Conservation (phyloP, 2,329 filamentous ascomycete species). For the Colletotrichum lindemuthianum region DNA sequence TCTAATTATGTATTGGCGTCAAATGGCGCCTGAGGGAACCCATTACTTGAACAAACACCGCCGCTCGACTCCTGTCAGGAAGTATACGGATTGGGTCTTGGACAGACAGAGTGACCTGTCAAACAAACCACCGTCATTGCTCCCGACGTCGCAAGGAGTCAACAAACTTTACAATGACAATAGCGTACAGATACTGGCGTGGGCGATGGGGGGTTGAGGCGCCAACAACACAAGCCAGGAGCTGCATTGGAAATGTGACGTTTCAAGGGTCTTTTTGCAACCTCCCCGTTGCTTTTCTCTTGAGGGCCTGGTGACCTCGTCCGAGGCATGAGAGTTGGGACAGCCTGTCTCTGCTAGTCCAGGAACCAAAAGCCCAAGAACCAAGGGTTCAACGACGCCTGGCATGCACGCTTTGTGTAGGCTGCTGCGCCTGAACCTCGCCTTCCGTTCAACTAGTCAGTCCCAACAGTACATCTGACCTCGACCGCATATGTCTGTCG, state of each 20-base stretch:
- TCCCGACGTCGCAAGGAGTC: not conserved
- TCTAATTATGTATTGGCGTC: not conserved
- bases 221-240: not conserved
- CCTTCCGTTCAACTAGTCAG: not conserved
- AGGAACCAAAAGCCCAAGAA: constrained; percentile 23
- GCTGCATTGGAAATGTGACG: constrained; percentile 25
- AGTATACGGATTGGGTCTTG: constrained; percentile 13
- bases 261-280: constrained; percentile 28
- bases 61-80: not conserved
- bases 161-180: constrained; percentile 3
- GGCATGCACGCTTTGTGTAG: constrained; percentile 1
- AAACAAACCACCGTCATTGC: constrained; percentile 28
- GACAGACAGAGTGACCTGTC: constrained; percentile 17
- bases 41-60: constrained; percentile 10
- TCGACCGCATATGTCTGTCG: constrained; percentile 25
- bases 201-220: not conserved
- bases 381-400: constrained; percentile 12
- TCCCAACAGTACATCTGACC: constrained; percentile 30
- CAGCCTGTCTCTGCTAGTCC: constrained; percentile 22
- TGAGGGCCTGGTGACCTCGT: constrained; percentile 22
- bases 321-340: constrained; percentile 19
- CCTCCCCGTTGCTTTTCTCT: constrained; percentile 4
- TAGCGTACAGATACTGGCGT: constrained; percentile 1
- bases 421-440: constrained; percentile 1
- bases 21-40: constrained; percentile 11